Evolutionary conservation across 2,329 filamentous ascomycete genomes (phyloP), one percentile per base, ranked within the genome.

Genomic region (Xylogone sp.): DNA sequence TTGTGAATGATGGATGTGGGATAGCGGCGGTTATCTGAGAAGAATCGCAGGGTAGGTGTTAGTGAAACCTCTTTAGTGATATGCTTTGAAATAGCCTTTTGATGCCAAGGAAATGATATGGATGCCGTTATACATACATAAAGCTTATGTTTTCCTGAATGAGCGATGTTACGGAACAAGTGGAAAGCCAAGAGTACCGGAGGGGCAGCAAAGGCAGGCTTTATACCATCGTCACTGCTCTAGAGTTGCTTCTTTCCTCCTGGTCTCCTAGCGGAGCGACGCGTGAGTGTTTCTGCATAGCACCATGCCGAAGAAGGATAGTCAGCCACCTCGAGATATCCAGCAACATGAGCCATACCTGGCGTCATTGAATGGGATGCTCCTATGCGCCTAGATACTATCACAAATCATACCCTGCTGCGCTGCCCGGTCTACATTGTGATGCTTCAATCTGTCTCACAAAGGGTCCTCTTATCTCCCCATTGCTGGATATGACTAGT

Each of bases 1-100:
- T 62, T 43, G 34, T 62, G 55, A 56, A 29, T 52, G 39, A 49
- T 53, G 46, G 10, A 27, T 10, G 24, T 27, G 24, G 24, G 10
- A 16, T 39, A 16, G 34, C 4, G 13, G 34, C n/a, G 34, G 10
- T 39, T 16, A 39, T 13, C 34, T 39, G n/a, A 5, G n/a, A 18
- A 39, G 34, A 39, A 16, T 27, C 6, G 10, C 5, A 10, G 6
- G 10, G 10, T 27, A 10, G 24, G 5, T 27, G 24, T 27, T 27
- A 27, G 24, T 27, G 24, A 6, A 6, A 10, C 5, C 10, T 5
- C 24, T 27, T 10, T 27, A 5, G 24, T 27, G 24, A 27, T 10
- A 27, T 10, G 10, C 6, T 27, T n/a, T 27, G 24, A 10, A 27
- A 27, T 27, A 27, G 10, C 24, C 24, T 27, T 27, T 10, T 27